phyloP scores from a whole-genome alignment of 495 filamentous ascomycete genomes.

The Talaromyces ruber region DNA sequence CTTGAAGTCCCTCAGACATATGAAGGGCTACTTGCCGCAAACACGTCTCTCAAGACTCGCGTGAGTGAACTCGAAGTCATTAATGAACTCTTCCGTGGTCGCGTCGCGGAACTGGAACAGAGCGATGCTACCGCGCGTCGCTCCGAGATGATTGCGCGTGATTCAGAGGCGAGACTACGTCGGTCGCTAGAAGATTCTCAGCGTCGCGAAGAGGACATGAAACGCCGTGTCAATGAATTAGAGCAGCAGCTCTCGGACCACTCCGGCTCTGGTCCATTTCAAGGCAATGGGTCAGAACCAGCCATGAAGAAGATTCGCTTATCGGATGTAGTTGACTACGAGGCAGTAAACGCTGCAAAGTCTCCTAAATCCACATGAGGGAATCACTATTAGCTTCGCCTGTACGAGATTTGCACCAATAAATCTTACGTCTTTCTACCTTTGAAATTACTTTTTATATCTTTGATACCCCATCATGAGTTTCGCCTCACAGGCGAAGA shows the following conservation, averaged over 20 bases:
- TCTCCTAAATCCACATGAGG: slow-evolving; percentile 16
- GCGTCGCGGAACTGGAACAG: slow-evolving; percentile 77
- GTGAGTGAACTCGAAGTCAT: slow-evolving; percentile 93
- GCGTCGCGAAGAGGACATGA: slow-evolving; percentile 72
- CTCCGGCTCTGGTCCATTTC: slow-evolving; percentile 8
- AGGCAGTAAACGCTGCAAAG: slow-evolving; percentile 25
- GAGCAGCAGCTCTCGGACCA: slow-evolving; percentile 53
- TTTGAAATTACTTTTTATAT: slow-evolving; percentile 2
- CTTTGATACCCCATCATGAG: slow-evolving; percentile 8
- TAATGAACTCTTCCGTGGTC: slow-evolving; percentile 85
- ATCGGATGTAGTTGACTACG: slow-evolving; percentile 36
- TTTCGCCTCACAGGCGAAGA: slow-evolving; percentile 1
- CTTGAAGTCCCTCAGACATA: slow-evolving; percentile 71
- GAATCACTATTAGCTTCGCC: not conserved
- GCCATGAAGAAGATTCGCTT: slow-evolving; percentile 35
- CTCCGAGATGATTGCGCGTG: slow-evolving; percentile 46
- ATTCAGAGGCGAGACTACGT: slow-evolving; percentile 53
- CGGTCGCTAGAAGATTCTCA: slow-evolving; percentile 66
- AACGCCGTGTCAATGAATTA: slow-evolving; percentile 70
- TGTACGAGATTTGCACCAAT: not conserved
- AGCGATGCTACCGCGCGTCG: slow-evolving; percentile 60
- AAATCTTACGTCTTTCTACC: not conserved
- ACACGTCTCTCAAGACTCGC: slow-evolving; percentile 77
- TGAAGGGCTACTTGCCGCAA: slow-evolving; percentile 67
- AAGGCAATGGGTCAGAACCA: slow-evolving; percentile 31